phyloP scores from a whole-genome alignment of 2,329 filamentous ascomycete genomes.

The Aspergillus melleus region DNA sequence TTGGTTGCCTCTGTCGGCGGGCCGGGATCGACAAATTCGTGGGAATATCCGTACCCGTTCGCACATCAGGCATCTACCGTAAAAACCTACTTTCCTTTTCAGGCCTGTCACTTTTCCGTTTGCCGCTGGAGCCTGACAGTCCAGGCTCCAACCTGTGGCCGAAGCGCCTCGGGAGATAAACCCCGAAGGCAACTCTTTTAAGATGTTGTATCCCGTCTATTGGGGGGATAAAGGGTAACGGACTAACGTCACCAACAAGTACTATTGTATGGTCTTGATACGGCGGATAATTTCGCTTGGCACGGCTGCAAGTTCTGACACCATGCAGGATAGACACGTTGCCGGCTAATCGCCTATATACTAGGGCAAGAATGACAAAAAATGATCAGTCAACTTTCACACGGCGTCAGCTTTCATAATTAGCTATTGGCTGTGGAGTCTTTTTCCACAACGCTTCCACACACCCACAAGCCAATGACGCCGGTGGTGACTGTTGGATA shows the following conservation, averaged over 20 bases:
- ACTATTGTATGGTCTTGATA: background rate
- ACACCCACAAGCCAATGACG: background rate
- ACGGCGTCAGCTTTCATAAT: background rate
- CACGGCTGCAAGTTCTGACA: background rate
- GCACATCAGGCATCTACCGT: background rate
- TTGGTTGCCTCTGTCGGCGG: background rate
- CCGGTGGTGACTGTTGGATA: slow-evolving; percentile 1
- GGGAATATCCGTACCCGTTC: background rate
- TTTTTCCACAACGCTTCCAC: slow-evolving; percentile 1
- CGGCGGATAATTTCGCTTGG: background rate
- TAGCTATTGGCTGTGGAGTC: background rate
- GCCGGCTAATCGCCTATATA: slow-evolving; percentile 1
- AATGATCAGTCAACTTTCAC: background rate
- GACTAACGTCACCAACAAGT: background rate
- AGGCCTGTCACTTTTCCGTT: background rate
- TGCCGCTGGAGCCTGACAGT: background rate
- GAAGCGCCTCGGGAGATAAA: background rate
- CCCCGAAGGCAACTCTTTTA: background rate
- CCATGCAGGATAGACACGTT: slow-evolving; percentile 3
- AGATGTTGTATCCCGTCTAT: background rate
- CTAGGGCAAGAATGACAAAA: background rate
- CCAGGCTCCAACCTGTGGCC: background rate
- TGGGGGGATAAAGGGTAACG: background rate
- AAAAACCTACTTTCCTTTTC: background rate
- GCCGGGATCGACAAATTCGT: background rate